Evolutionary conservation across 192 early-diverging fungal genomes (phyloP).

Genomic region (Podila horticola): DNA sequence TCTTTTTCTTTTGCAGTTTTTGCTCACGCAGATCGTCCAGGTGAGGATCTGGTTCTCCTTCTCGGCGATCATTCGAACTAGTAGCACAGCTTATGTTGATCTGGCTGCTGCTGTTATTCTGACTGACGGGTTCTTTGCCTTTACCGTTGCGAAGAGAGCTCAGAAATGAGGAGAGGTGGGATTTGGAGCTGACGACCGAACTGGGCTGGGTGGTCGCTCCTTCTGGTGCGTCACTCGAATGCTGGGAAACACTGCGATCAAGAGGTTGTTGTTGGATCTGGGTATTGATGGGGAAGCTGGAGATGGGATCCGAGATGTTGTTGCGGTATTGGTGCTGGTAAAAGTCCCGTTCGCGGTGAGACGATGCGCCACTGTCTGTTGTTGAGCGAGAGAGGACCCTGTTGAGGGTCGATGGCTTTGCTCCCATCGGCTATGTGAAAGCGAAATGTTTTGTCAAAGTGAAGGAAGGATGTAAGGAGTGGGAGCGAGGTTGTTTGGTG

Average conservation of each 20-base stretch:
- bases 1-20: no score
- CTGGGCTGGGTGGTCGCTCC: neutral
- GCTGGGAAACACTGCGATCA: slow-evolving; percentile 9
- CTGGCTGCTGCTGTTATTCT: neutral
- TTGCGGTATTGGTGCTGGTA: neutral
- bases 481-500: neutral
- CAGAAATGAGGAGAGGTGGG: slow-evolving; percentile 28
- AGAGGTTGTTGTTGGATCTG: neutral
- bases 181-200: slow-evolving; percentile 18
- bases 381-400: slow-evolving; percentile 20
- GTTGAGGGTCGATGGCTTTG: slow-evolving; percentile 21
- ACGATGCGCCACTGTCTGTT: slow-evolving; percentile 10
- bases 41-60: neutral
- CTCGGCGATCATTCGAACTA: neutral
- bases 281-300: slow-evolving; percentile 6
- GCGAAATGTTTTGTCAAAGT: neutral
- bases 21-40: slow-evolving; percentile 30
- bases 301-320: neutral
- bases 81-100: neutral
- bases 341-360: neutral
- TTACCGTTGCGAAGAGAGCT: slow-evolving; percentile 13
- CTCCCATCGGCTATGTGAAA: slow-evolving; percentile 17
- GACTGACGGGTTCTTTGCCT: neutral
- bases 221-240: slow-evolving; percentile 7
- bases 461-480: neutral